Evolutionary conservation across 768 basidiomycete genomes (phyloP).

Genomic region (Amylocystis lapponica): DNA sequence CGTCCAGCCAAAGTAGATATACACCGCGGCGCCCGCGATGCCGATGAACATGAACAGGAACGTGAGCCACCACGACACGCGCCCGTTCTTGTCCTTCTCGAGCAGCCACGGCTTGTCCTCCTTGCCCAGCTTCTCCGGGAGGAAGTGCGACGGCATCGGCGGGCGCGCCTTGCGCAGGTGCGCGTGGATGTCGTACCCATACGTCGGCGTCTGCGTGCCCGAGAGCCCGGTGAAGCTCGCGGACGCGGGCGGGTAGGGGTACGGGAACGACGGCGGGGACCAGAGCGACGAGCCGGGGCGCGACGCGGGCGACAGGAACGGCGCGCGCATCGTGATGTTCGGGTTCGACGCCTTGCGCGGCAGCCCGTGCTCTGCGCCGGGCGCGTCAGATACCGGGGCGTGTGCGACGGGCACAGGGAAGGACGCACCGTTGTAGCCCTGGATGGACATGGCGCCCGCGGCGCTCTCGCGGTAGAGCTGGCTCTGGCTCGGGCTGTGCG

Average conservation of each 20-base stretch:
- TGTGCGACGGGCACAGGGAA: too few relatives aligned
- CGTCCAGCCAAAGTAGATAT: slow-evolving; percentile 42
- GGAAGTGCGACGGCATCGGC: slow-evolving; percentile 40
- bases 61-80: slow-evolving; percentile 46
- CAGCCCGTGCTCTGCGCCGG: slow-evolving; percentile 13
- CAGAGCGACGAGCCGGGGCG: slow-evolving; percentile 58
- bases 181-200: slow-evolving; percentile 6
- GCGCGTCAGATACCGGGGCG: too few relatives aligned
- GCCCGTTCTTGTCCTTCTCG: slow-evolving; percentile 36
- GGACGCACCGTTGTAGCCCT: too few relatives aligned
- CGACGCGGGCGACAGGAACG: slow-evolving; percentile 66
- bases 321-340: slow-evolving; percentile 52
- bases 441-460: slow-evolving; percentile 32
- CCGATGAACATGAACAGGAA: slow-evolving; percentile 38
- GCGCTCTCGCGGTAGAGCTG: slow-evolving; percentile 42
- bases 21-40: slow-evolving; percentile 31
- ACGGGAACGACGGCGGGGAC: slow-evolving; percentile 48
- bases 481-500: slow-evolving; percentile 16
- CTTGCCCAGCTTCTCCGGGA: slow-evolving; percentile 44
- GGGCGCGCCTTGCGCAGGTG: slow-evolving; percentile 23
- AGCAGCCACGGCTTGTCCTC: slow-evolving; percentile 46
- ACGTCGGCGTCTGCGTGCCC: slow-evolving; percentile 1
- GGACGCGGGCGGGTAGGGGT: slow-evolving; percentile 15
- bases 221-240: slow-evolving; percentile 3
- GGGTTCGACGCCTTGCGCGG: slow-evolving; percentile 36